Evolutionary conservation across 2,329 filamentous ascomycete species (phyloP).

Genomic region (Fonsecaea erecta): DNA sequence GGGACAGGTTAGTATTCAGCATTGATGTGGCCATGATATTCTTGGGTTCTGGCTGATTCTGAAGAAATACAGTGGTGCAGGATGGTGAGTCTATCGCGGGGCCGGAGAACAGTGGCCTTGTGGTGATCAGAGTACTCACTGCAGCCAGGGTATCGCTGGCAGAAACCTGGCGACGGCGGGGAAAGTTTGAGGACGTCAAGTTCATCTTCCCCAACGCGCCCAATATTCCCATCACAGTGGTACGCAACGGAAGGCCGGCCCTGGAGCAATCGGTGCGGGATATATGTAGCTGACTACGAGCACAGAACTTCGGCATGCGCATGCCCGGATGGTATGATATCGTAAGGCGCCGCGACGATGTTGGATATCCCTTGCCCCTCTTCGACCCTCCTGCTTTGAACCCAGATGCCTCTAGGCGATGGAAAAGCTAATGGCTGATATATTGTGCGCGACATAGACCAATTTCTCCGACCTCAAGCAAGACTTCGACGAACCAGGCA

Average conservation of each 20-base stretch:
- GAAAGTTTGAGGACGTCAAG: conserved; percentile 84
- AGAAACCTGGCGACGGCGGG: conserved; percentile 81
- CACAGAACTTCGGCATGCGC: conserved; percentile 34
- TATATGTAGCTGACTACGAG: conserved; percentile 11
- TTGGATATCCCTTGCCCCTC: conserved; percentile 27
- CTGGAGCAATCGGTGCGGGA: not conserved
- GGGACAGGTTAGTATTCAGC: conserved; percentile 69
- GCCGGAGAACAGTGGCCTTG: not conserved
- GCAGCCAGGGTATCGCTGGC: conserved; percentile 70
- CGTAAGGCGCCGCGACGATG: conserved; percentile 50
- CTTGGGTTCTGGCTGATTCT: not conserved
- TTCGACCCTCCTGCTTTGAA: not conserved
- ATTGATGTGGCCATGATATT: not conserved
- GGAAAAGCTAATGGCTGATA: conserved; percentile 2
- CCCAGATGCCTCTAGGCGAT: not conserved
- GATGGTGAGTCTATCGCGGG: conserved; percentile 44
- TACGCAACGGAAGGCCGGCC: conserved; percentile 48
- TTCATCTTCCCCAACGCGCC: conserved; percentile 95
- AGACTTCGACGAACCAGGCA: conserved; percentile 66
- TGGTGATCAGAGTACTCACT: not conserved
- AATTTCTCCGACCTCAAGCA: conserved; percentile 49
- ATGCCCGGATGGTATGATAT: conserved; percentile 53
- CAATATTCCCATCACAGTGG: conserved; percentile 79
- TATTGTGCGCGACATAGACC: conserved; percentile 39
- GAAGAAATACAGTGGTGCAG: conserved; percentile 49